Conservation (phyloP, 345 rosid species). For the Noccaea caerulescens region DNA sequence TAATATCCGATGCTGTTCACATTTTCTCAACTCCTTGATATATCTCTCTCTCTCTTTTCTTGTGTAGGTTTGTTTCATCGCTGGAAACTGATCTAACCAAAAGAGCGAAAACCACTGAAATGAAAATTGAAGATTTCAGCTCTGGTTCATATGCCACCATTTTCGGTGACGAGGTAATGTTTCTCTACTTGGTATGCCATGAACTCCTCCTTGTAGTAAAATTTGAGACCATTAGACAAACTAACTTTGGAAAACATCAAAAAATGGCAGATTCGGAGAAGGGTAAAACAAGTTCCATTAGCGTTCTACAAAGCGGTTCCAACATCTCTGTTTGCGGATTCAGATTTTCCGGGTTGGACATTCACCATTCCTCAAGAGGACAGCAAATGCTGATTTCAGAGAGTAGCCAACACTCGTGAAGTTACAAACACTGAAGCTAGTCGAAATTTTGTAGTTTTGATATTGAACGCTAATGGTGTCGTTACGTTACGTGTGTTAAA, state of each 20-base stretch:
- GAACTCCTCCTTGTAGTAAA: constrained; percentile 16
- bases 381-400: constrained; percentile 3
- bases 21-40: constrained; percentile 7
- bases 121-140: constrained; percentile 70
- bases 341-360: constrained; percentile 85
- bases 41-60: not conserved
- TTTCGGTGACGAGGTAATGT: constrained; percentile 84
- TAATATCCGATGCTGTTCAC: not conserved
- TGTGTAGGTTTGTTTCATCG: constrained; percentile 72
- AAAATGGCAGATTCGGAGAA: constrained; percentile 64
- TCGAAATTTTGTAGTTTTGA: constrained; percentile 28
- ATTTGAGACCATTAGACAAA: not conserved
- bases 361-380: constrained; percentile 46
- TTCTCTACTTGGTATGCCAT: not conserved
- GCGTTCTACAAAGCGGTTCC: constrained; percentile 74
- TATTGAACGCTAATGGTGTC: not conserved
- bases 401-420: constrained; percentile 23
- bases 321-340: constrained; percentile 65
- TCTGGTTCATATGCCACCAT: constrained; percentile 92
- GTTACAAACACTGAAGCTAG: not conserved
- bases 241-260: not conserved
- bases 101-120: constrained; percentile 77
- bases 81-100: constrained; percentile 89
- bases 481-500: not conserved
- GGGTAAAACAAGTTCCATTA: constrained; percentile 90